Evolutionary conservation across 2,329 filamentous ascomycete genomes (phyloP).

Genomic region (Chrysoporthe deuterocubensis): DNA sequence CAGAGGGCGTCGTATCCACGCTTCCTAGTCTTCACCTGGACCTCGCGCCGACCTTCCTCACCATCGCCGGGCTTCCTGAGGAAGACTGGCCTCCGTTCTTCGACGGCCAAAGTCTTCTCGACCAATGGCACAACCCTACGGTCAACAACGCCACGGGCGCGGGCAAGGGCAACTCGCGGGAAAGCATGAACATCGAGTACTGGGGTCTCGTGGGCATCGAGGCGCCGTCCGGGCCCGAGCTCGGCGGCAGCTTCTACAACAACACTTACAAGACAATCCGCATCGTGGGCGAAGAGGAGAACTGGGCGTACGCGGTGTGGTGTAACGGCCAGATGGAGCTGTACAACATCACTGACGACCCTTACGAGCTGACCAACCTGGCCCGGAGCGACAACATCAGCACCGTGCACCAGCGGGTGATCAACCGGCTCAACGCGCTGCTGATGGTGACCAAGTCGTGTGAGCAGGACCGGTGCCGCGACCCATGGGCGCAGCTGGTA

Average conservation of each 20-base stretch:
- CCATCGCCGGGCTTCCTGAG: slow-evolving; percentile 34
- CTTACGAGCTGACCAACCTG: slow-evolving; percentile 35
- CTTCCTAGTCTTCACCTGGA: slow-evolving; percentile 36
- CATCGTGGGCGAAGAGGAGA: slow-evolving; percentile 32
- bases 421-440: slow-evolving; percentile 59
- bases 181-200: slow-evolving; percentile 36
- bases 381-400: slow-evolving; percentile 33
- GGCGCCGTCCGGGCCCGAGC: slow-evolving; percentile 37
- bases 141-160: slow-evolving; percentile 17
- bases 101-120: slow-evolving; percentile 37
- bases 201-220: slow-evolving; percentile 35
- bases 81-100: slow-evolving; percentile 34
- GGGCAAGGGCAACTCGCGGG: slow-evolving; percentile 29
- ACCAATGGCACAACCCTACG: slow-evolving; percentile 35
- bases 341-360: slow-evolving; percentile 37
- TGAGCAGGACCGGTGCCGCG: slow-evolving; percentile 54
- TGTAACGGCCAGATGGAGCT: slow-evolving; percentile 39
- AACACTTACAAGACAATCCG: slow-evolving; percentile 39
- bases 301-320: slow-evolving; percentile 37
- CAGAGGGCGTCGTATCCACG: slow-evolving; percentile 28
- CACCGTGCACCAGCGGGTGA: slow-evolving; percentile 43
- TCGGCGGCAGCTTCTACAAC: slow-evolving; percentile 38
- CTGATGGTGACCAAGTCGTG: slow-evolving; percentile 66
- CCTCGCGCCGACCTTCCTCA: slow-evolving; percentile 37
- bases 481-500: slow-evolving; percentile 62